Percentiles rank a stretch among this genome's conserved stretches.
Conservation (phyloP, 202 grass and related monocot genomes). For the Schoenoplectus tabernaemontani region DNA sequence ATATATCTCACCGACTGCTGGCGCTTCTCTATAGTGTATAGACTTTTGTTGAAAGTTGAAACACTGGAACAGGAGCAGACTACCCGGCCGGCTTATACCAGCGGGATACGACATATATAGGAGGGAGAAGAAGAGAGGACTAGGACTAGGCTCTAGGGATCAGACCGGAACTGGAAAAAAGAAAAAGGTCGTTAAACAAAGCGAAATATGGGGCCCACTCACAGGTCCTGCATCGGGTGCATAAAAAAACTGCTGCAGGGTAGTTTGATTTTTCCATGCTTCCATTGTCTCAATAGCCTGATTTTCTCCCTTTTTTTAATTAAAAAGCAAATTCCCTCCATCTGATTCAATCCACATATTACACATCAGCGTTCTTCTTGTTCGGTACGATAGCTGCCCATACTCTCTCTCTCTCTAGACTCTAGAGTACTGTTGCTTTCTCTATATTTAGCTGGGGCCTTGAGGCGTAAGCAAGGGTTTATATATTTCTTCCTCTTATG, state of each 20-base stretch:
- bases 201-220: neutral
- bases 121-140: neutral
- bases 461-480: neutral
- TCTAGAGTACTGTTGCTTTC: slow-evolving; percentile 11
- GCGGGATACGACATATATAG: neutral
- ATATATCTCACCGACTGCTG: neutral
- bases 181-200: neutral
- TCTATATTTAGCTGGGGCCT: slow-evolving; percentile 12
- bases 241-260: slow-evolving; percentile 9
- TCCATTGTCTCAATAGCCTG: neutral
- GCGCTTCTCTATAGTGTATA: too few species aligned
- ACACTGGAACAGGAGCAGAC: neutral
- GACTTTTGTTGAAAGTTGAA: neutral
- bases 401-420: slow-evolving; percentile 4
- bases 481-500: slow-evolving; percentile 2
- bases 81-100: too few species aligned
- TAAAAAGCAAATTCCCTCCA: neutral
- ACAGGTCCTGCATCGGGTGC: slow-evolving; percentile 1
- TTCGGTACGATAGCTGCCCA: slow-evolving; percentile 11
- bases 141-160: too few species aligned
- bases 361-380: slow-evolving; percentile 9
- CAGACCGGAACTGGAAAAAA: slow-evolving; percentile 2
- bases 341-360: slow-evolving; percentile 12
- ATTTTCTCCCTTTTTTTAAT: neutral
- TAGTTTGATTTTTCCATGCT: neutral